Percentiles rank a stretch among this genome's conserved stretches.
phyloP scores from a whole-genome alignment of 2,329 filamentous ascomycete genomes.

The Neospermospora avenae region DNA sequence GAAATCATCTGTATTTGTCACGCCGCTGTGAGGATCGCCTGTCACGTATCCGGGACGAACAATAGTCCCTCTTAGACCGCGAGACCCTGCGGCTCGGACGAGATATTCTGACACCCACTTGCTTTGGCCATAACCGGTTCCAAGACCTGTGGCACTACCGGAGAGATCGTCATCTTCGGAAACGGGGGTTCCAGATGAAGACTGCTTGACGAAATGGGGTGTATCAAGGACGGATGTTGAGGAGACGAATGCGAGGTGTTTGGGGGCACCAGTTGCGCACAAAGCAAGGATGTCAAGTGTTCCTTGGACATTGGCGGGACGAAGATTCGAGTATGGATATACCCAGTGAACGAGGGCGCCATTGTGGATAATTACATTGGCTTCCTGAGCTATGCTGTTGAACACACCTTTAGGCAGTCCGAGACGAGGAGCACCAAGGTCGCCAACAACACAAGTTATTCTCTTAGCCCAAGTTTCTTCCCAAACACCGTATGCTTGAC shows the following conservation, averaged over 20 bases:
- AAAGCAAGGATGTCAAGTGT: constrained; percentile 75
- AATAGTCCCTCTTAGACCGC: constrained; percentile 72
- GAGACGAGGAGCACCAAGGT: constrained; percentile 68
- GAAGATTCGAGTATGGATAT: constrained; percentile 68
- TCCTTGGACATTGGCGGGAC: constrained; percentile 72
- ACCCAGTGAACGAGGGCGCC: constrained; percentile 83
- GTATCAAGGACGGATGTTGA: constrained; percentile 82
- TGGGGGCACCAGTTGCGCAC: constrained; percentile 73
- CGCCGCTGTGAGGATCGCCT: constrained; percentile 68
- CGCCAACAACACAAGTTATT: constrained; percentile 67
- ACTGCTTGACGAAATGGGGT: constrained; percentile 74
- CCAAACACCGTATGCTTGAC: constrained; percentile 79
- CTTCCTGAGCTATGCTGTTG: constrained; percentile 60
- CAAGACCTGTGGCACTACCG: constrained; percentile 72
- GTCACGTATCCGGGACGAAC: constrained; percentile 83
- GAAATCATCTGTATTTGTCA: constrained; percentile 84
- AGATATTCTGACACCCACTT: constrained; percentile 77
- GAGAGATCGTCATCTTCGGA: constrained; percentile 74
- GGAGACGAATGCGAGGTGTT: constrained; percentile 76
- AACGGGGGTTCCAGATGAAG: constrained; percentile 62
- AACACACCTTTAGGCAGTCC: constrained; percentile 67
- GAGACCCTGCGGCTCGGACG: constrained; percentile 71
- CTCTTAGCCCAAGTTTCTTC: constrained; percentile 61
- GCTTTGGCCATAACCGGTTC: constrained; percentile 85
- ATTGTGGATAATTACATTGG: constrained; percentile 78